A percentile compares a stretch with the other conserved stretches of the same genome.
Conservation (phyloP, 352 stramenopile genomes). For the Phytophthora brassicae region DNA sequence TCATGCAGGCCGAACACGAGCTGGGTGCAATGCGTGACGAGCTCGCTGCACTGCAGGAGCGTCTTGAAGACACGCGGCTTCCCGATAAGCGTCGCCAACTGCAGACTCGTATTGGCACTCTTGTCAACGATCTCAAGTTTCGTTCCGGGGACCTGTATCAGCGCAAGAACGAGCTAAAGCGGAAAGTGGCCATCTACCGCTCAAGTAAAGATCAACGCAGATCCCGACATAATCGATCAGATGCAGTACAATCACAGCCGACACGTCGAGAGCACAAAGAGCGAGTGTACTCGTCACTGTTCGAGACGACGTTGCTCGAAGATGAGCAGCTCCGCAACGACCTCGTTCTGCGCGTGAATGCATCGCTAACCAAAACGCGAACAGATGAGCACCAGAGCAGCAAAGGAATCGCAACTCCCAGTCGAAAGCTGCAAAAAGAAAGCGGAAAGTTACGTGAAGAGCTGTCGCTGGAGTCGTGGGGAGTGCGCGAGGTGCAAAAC, state of each 20-base stretch:
- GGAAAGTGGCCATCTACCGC: constrained; percentile 51
- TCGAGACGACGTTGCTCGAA: constrained; percentile 41
- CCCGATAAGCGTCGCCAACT: constrained; percentile 51
- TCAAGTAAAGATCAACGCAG: constrained; percentile 8
- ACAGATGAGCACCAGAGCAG: constrained; percentile 7
- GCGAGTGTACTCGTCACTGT: constrained; percentile 15
- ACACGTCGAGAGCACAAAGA: constrained; percentile 18
- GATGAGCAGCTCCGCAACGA: constrained; percentile 65
- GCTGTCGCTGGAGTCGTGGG: too few species aligned
- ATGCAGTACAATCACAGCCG: neutral
- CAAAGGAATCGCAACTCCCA: neutral
- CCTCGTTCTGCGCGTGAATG: constrained; percentile 44
- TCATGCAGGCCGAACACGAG: constrained; percentile 65
- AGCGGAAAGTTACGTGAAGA: neutral
- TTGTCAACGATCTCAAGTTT: constrained; percentile 67
- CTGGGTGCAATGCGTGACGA: constrained; percentile 60
- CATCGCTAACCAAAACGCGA: constrained; percentile 17
- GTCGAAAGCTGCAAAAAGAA: constrained; percentile 1
- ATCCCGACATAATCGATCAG: constrained; percentile 4
- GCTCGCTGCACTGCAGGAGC: constrained; percentile 45
- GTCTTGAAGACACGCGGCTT: constrained; percentile 35
- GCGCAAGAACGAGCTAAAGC: constrained; percentile 71
- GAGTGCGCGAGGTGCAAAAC: constrained; percentile 39
- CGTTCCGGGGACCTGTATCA: constrained; percentile 72
- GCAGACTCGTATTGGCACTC: constrained; percentile 47